Evolutionary conservation across 768 basidiomycete genomes (phyloP).

Genomic region (Arthromyces matolae): DNA sequence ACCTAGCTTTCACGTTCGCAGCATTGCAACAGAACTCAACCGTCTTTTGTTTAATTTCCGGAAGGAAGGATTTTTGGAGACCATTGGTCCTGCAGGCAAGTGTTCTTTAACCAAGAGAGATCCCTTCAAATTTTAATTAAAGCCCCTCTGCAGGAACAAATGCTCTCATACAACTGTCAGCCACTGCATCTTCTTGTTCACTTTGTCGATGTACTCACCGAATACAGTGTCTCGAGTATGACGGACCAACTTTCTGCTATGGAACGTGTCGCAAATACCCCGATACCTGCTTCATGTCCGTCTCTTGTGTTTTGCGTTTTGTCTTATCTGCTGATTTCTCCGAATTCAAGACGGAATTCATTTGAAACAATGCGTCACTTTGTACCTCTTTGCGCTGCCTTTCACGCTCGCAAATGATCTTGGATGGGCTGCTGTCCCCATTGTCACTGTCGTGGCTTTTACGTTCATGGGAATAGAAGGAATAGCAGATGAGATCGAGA

Average conservation of each 20-base stretch:
- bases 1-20: constrained; percentile 20
- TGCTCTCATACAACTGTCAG: constrained; percentile 66
- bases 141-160: constrained; percentile 55
- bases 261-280: constrained; percentile 90
- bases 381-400: constrained; percentile 90
- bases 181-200: not conserved
- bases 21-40: constrained; percentile 80
- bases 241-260: constrained; percentile 81
- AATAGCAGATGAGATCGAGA: constrained; percentile 92
- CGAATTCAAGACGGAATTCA: constrained; percentile 72
- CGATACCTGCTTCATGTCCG: constrained; percentile 74
- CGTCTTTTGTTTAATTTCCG: constrained; percentile 68
- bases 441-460: constrained; percentile 84
- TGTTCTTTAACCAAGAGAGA: constrained; percentile 1
- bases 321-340: not conserved
- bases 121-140: not conserved
- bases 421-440: constrained; percentile 80
- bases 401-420: constrained; percentile 80
- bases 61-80: constrained; percentile 79
- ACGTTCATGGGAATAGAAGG: constrained; percentile 95
- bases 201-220: constrained; percentile 4
- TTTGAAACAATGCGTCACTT: constrained; percentile 90
- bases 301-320: constrained; percentile 3
- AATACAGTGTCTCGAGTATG: constrained; percentile 66
- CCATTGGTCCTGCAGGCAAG: constrained; percentile 83